phyloP scores from a whole-genome alignment of 306 rosid species.

The Mimosa bimucronata region DNA sequence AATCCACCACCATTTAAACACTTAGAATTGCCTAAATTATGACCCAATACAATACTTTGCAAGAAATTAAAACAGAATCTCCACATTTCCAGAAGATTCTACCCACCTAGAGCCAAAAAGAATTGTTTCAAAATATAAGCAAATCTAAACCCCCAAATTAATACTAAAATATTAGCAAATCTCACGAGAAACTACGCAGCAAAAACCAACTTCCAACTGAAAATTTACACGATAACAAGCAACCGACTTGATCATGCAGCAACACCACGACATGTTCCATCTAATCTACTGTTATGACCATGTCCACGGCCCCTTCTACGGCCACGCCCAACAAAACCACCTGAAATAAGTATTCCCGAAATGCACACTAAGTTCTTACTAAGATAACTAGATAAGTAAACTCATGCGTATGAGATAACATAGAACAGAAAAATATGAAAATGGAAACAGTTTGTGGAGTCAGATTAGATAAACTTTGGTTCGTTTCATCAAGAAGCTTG shows the following conservation, averaged over 20 bases:
- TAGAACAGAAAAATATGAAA: background rate
- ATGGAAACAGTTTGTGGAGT: background rate
- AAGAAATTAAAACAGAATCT: too few relatives aligned
- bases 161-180: constrained; percentile 43
- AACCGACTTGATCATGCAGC: constrained; percentile 56
- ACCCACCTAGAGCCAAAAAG: constrained; percentile 82
- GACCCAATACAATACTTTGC: background rate
- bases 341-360: constrained; percentile 13
- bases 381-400: background rate
- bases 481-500: background rate
- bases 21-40: too few relatives aligned
- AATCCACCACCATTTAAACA: too few relatives aligned
- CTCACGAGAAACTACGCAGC: constrained; percentile 49
- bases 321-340: constrained; percentile 60
- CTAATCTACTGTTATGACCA: constrained; percentile 52
- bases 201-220: constrained; percentile 50
- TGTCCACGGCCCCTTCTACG: constrained; percentile 77
- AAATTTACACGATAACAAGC: constrained; percentile 41
- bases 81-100: background rate
- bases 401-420: constrained; percentile 4
- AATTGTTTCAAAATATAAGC: constrained; percentile 72
- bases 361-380: background rate
- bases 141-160: constrained; percentile 25
- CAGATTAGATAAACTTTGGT: background rate
- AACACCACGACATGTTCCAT: constrained; percentile 56